A percentile compares a stretch with the other conserved stretches of the same genome.
Evolutionary conservation across 139 green algal species (phyloP).

Genomic region (Chlorella sp.): DNA sequence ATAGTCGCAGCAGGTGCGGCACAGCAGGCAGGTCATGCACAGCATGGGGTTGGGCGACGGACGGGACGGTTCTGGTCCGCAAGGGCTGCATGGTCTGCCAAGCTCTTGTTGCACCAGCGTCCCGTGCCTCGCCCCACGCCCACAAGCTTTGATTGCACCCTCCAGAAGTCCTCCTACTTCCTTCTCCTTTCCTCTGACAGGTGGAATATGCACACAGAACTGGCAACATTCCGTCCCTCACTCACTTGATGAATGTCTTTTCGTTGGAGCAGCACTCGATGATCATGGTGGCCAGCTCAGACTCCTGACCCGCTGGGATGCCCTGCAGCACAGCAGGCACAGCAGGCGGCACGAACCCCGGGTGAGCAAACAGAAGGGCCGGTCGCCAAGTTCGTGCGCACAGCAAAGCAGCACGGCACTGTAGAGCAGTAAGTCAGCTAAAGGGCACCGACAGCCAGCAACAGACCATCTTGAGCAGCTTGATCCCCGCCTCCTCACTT

Average conservation of each 20-base stretch:
- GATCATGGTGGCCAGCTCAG: slow-evolving; percentile 95
- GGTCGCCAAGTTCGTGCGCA: not conserved
- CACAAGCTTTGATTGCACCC: no score
- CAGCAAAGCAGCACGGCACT: not conserved
- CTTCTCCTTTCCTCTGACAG: no score
- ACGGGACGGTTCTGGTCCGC: no score
- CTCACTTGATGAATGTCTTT: slow-evolving; percentile 67
- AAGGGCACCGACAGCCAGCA: not conserved
- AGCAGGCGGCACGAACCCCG: not conserved
- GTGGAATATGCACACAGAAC: no score
- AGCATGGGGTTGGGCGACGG: no score
- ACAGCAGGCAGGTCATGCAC: no score
- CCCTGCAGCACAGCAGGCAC: slow-evolving; percentile 7
- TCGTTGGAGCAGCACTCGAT: slow-evolving; percentile 96
- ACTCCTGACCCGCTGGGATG: slow-evolving; percentile 70
- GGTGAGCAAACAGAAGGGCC: no score
- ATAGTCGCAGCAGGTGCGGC: no score
- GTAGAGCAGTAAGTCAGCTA: not conserved
- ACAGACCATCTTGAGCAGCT: not conserved
- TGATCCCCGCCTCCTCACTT: not conserved
- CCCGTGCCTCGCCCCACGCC: not conserved
- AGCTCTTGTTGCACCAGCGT: not conserved
- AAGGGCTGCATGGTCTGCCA: not conserved
- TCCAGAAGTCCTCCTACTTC: no score
- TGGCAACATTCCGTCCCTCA: not conserved